Base-by-base conservation (phyloP, 305 asterid genomes). In the Ajuga reptans region DNA sequence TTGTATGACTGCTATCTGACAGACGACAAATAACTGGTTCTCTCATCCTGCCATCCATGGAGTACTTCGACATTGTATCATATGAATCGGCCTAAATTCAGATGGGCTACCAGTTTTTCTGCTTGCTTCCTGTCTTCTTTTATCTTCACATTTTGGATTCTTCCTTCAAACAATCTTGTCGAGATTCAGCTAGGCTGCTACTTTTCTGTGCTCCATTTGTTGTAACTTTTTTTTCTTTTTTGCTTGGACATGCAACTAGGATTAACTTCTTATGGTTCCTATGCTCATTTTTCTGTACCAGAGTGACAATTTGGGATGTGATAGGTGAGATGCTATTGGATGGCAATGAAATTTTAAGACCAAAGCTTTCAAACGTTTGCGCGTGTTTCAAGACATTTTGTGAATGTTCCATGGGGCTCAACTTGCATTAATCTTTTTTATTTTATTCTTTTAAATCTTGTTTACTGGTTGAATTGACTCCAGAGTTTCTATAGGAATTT, bases 401-500 rank as follows among this genome's bases (percentile, higher is more conserved):
- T 53, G 63, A 54, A 42, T 59, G 45, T 9, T 64, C 43, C 29
- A 51, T 29, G 46, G 17, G 18, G 41, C 53, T 67, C 63, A 54
- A 27, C 56, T 41, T 71, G 14, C 55, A 24, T 29, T 39, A 34
- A 11, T 64, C 33, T 29, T 57, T 45, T 41, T n/a, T n/a, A n/a
- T n/a, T n/a, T n/a, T n/a, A n/a, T n/a, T n/a, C n/a, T n/a, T n/a
- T 36, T 27, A 31, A 43, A 58, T 29, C 56, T 54, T 12, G 37
- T 49, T 39, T 61, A 31, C 69, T 69, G 5, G 54, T 29, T 7
- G 10, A 71, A 76, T 59, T 75, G 77, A 67, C 73, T 52, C 61
- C 52, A 24, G 66, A 66, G 65, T n/a, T 68, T 68, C 2, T 75
- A 58, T 69, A 89, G 98, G 96, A 89, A 80, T 92, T 87, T 78